phyloP scores from a whole-genome alignment of 2,329 filamentous ascomycete genomes.

The Fusarium xyrophilum region DNA sequence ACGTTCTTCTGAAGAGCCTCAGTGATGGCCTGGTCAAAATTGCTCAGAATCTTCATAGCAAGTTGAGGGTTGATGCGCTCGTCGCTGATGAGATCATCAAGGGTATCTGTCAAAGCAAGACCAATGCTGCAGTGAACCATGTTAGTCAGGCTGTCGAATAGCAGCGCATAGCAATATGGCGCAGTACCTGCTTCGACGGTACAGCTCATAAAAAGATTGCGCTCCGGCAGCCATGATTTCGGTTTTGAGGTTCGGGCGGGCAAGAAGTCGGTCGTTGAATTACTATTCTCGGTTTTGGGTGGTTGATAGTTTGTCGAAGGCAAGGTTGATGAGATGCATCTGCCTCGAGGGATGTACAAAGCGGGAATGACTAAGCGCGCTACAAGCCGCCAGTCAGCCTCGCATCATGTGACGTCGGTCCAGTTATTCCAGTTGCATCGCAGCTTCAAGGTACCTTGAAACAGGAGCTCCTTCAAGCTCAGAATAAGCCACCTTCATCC shows the following conservation, averaged over 20 bases:
- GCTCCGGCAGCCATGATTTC: slow-evolving; percentile 55
- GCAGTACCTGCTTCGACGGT: slow-evolving; percentile 93
- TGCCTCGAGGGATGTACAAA: slow-evolving; percentile 19
- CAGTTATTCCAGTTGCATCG: slow-evolving; percentile 38
- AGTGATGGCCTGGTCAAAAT: slow-evolving; percentile 93
- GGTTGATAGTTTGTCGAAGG: slow-evolving; percentile 18
- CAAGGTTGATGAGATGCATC: slow-evolving; percentile 22
- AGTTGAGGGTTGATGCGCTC: slow-evolving; percentile 96
- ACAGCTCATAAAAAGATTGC: slow-evolving; percentile 87
- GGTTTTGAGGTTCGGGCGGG: not conserved
- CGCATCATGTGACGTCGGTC: slow-evolving; percentile 49
- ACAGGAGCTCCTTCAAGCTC: slow-evolving; percentile 44
- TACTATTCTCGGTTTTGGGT: not conserved
- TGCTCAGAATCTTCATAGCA: slow-evolving; percentile 96
- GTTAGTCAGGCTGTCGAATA: slow-evolving; percentile 44
- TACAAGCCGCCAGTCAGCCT: slow-evolving; percentile 29
- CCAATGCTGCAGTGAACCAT: slow-evolving; percentile 72
- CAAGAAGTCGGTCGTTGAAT: not conserved
- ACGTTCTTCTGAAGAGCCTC: slow-evolving; percentile 92
- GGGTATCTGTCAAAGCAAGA: slow-evolving; percentile 90
- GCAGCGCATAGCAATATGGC: slow-evolving; percentile 39
- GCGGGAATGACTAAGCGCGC: slow-evolving; percentile 40
- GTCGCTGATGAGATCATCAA: slow-evolving; percentile 94
- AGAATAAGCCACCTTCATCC: slow-evolving; percentile 28
- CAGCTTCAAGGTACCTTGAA: slow-evolving; percentile 38